Conservation (phyloP, 192 early-diverging fungal species). For the Coemansia asiatica region DNA sequence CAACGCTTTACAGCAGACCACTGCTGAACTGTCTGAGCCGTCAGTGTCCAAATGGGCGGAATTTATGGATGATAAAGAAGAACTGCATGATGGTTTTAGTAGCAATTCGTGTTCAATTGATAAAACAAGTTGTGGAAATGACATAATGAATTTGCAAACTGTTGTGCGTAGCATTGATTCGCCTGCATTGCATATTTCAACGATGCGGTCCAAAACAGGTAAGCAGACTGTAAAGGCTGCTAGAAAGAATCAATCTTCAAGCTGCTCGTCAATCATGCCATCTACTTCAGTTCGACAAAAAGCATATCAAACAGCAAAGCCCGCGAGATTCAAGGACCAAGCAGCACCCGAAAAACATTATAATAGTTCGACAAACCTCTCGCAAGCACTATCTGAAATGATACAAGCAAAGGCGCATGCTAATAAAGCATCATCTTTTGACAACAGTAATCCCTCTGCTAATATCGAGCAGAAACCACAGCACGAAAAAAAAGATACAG, state of each 20-base stretch:
- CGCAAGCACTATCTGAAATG: neutral
- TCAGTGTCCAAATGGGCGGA: constrained; percentile 28
- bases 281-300: neutral
- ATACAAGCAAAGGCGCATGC: neutral
- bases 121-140: constrained; percentile 12
- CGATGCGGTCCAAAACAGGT: neutral
- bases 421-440: neutral
- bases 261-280: neutral
- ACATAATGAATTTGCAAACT: too few species aligned
- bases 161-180: too few species aligned
- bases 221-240: neutral
- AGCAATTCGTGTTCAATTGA: neutral
- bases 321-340: neutral
- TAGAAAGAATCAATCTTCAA: neutral
- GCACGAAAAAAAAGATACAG: neutral
- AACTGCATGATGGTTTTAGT: too few species aligned
- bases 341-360: neutral
- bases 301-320: neutral
- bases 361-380: neutral
- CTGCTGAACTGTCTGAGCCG: neutral
- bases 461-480: neutral
- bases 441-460: neutral
- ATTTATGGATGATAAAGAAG: constrained; percentile 11
- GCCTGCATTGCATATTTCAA: neutral
- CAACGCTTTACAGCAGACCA: neutral